Conservation (phyloP, 1,284 basidiomycete species). For the Bjerkandera adusta region DNA sequence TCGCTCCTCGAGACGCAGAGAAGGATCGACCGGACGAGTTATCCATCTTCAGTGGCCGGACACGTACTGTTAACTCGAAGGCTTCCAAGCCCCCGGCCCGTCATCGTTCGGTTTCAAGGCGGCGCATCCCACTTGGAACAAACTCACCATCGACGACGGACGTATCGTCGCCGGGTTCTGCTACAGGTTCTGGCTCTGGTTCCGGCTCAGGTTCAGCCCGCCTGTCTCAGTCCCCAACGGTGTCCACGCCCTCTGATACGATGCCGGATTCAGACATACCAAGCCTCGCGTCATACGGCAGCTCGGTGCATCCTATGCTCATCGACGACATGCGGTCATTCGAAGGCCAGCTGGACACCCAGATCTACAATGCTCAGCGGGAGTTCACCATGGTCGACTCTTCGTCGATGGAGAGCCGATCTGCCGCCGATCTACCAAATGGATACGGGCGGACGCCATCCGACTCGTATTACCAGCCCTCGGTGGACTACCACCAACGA, state of each 20-base stretch:
- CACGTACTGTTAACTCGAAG: constrained; percentile 54
- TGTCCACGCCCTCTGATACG: constrained; percentile 18
- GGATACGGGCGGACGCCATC: not conserved
- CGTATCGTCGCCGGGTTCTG: constrained; percentile 13
- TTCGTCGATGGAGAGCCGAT: not conserved
- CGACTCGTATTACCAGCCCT: constrained; percentile 4
- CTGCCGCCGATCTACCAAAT: not conserved
- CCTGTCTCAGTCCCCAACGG: constrained; percentile 19
- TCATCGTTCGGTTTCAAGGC: constrained; percentile 15
- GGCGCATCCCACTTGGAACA: constrained; percentile 18
- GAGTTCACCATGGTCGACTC: constrained; percentile 14
- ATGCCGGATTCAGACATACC: constrained; percentile 11
- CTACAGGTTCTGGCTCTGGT: too few relatives aligned
- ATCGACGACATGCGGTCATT: constrained; percentile 58
- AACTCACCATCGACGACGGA: constrained; percentile 19
- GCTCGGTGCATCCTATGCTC: constrained; percentile 53
- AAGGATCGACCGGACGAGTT: constrained; percentile 57
- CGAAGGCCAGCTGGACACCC: constrained; percentile 53
- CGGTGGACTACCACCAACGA: constrained; percentile 10
- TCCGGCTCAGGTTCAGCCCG: constrained; percentile 14
- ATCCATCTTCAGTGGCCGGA: constrained; percentile 70
- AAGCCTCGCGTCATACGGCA: constrained; percentile 26
- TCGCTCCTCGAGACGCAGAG: constrained; percentile 42
- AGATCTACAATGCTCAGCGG: constrained; percentile 35
- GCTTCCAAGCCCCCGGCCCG: constrained; percentile 17